These are phyloP conservation scores for Coccomyxa subellipsoidea DNA, from an alignment of 163 green algal genomes.

Conservation along the genomic window DNA sequence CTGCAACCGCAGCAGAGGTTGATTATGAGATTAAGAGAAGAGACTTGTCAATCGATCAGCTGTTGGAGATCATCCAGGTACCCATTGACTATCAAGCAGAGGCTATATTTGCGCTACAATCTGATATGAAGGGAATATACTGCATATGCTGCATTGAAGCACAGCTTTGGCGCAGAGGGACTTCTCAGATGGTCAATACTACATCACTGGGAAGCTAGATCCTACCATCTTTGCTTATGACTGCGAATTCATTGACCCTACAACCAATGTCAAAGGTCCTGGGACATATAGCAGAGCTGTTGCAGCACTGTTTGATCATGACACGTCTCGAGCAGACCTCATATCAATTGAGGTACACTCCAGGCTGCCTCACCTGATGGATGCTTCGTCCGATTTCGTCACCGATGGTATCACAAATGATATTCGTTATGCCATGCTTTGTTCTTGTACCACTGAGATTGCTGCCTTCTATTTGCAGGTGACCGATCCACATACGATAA, in stretches of 20 bases:
- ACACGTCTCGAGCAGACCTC: slow-evolving; percentile 42
- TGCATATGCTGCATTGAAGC: not conserved
- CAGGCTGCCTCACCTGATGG: not conserved
- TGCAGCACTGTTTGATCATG: slow-evolving; percentile 47
- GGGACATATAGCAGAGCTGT: slow-evolving; percentile 46
- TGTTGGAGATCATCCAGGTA: not conserved
- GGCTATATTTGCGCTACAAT: too few relatives aligned
- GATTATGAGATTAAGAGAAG: not conserved
- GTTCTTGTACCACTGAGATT: too few relatives aligned
- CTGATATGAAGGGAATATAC: too few relatives aligned
- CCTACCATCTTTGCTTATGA: slow-evolving; percentile 25
- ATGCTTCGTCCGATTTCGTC: not conserved
- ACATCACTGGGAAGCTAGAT: slow-evolving; percentile 40
- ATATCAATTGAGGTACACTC: slow-evolving; percentile 31
- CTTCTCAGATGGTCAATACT: slow-evolving; percentile 11
- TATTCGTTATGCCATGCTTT: too few relatives aligned
- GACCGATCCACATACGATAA: slow-evolving; percentile 22
- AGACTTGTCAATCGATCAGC: not conserved
- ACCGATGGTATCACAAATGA: too few relatives aligned
- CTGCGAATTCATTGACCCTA: slow-evolving; percentile 48
- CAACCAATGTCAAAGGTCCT: slow-evolving; percentile 41
- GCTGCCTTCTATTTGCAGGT: too few relatives aligned
- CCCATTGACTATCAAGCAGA: too few relatives aligned
- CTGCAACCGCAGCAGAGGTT: not conserved
- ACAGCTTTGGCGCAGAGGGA: not conserved